These are phyloP conservation scores for Patellaria atrata DNA, from an alignment of 495 filamentous ascomycete species.

Conservation along the genomic window DNA sequence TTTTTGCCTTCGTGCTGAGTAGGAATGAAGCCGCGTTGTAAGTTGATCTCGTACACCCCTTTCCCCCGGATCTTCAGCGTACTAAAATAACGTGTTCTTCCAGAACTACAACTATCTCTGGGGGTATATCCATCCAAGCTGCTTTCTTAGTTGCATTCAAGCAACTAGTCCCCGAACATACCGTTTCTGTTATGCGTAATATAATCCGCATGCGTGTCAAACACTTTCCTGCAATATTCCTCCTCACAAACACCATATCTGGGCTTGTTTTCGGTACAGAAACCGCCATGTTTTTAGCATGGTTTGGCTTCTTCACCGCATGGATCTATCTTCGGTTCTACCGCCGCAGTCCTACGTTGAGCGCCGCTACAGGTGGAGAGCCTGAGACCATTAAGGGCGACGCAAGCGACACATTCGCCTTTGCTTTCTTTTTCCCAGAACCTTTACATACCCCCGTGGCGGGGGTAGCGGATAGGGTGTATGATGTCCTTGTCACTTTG, in stretches of 20 bases:
- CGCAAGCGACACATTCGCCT: constrained; percentile 88
- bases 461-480: constrained; percentile 57
- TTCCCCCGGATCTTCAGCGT: background rate
- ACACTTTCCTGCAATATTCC: constrained; percentile 84
- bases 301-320: constrained; percentile 69
- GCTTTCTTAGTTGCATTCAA: constrained; percentile 97
- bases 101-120: constrained; percentile 67
- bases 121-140: constrained; percentile 76
- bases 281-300: constrained; percentile 66
- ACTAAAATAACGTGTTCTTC: constrained; percentile 21
- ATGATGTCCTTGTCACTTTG: constrained; percentile 55
- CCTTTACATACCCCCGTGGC: constrained; percentile 63
- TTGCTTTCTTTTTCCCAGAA: constrained; percentile 90
- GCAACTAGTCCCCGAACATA: constrained; percentile 94
- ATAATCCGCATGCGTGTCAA: constrained; percentile 82
- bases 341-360: constrained; percentile 47
- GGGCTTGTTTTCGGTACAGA: constrained; percentile 71
- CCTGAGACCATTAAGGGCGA: constrained; percentile 55
- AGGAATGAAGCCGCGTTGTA: constrained; percentile 56
- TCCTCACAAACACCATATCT: constrained; percentile 60
- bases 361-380: constrained; percentile 39
- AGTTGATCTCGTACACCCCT: constrained; percentile 24
- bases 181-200: constrained; percentile 82
- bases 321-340: constrained; percentile 98
- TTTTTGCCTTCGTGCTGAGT: constrained; percentile 55